A percentile compares a stretch with the other conserved stretches of the same genome.
Conservation (phyloP, 805 yeast species). For the Yarrowia osloensis region DNA sequence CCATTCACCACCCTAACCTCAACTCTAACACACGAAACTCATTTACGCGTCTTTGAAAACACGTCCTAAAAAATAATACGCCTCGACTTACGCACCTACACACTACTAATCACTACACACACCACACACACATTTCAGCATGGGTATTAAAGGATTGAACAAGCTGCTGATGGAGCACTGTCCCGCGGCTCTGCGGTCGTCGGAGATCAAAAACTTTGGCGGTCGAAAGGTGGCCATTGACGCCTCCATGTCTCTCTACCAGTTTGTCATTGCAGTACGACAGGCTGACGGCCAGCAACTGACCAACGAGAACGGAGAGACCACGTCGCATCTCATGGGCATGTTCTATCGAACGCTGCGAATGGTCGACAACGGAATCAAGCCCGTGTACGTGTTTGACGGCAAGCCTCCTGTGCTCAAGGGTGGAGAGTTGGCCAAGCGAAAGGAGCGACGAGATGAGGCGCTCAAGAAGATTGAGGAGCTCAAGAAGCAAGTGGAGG, state of each 20-base stretch:
- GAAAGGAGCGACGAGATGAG: slow-evolving; percentile 76
- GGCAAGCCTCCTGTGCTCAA: slow-evolving; percentile 96
- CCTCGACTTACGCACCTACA: background rate
- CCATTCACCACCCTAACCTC: background rate
- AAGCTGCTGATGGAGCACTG: slow-evolving; percentile 88
- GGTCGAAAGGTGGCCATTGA: slow-evolving; percentile 97
- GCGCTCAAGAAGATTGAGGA: slow-evolving; percentile 76
- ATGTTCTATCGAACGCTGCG: slow-evolving; percentile 91
- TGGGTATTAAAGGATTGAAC: slow-evolving; percentile 61
- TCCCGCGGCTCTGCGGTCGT: slow-evolving; percentile 72
- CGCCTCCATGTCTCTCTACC: slow-evolving; percentile 90
- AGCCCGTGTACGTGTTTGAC: slow-evolving; percentile 95
- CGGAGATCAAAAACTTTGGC: slow-evolving; percentile 80
- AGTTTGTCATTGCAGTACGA: slow-evolving; percentile 92
- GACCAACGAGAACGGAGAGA: slow-evolving; percentile 85
- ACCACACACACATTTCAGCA: background rate
- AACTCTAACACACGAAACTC: slow-evolving; percentile 24
- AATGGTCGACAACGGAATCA: slow-evolving; percentile 88
- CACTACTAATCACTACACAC: background rate
- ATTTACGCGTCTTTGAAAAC: slow-evolving; percentile 3
- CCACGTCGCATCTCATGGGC: slow-evolving; percentile 90
- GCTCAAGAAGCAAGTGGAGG: slow-evolving; percentile 51
- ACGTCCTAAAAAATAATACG: background rate
- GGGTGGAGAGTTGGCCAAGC: slow-evolving; percentile 88
- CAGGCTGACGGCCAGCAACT: slow-evolving; percentile 96